Conservation (phyloP, 2,329 filamentous ascomycete genomes). For the Fusarium nurragi region DNA sequence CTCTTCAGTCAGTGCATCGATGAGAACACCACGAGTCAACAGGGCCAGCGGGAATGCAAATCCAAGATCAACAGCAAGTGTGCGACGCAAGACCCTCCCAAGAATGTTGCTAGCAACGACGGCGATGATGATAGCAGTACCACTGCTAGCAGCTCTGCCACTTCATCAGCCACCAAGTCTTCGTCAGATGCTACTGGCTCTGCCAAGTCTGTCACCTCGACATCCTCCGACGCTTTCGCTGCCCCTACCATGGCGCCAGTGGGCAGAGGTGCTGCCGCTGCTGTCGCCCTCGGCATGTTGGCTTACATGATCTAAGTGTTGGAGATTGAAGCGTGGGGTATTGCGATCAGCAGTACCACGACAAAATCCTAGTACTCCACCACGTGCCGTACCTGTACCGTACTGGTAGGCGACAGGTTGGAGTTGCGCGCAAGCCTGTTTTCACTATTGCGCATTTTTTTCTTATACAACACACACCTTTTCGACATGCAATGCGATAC, state of each 20-base stretch:
- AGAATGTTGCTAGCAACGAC: conserved; percentile 44
- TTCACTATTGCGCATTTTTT: conserved; percentile 49
- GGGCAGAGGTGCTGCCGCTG: conserved; percentile 58
- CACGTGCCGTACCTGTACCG: conserved; percentile 23
- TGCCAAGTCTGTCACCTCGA: conserved; percentile 46
- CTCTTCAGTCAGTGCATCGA: conserved; percentile 60
- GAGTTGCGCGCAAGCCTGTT: conserved; percentile 19
- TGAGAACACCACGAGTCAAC: conserved; percentile 53
- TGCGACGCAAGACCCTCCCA: conserved; percentile 51
- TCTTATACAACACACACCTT: conserved; percentile 46
- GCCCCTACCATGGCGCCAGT: conserved; percentile 55
- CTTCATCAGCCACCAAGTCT: conserved; percentile 35
- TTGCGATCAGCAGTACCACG: conserved; percentile 30
- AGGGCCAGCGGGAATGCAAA: conserved; percentile 60
- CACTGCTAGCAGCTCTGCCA: conserved; percentile 39
- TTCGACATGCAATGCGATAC: conserved; percentile 44
- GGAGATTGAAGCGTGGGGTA: conserved; percentile 28
- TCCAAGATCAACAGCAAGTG: conserved; percentile 59
- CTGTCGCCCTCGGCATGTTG: conserved; percentile 61
- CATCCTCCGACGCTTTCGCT: conserved; percentile 49
- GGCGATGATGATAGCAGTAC: conserved; percentile 39
- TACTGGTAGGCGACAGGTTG: conserved; percentile 16
- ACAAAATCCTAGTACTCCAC: conserved; percentile 30
- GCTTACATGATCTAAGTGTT: conserved; percentile 60
- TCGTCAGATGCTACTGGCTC: conserved; percentile 31